phyloP scores from a whole-genome alignment of 768 basidiomycete species.

The Lactarius deliciosus region DNA sequence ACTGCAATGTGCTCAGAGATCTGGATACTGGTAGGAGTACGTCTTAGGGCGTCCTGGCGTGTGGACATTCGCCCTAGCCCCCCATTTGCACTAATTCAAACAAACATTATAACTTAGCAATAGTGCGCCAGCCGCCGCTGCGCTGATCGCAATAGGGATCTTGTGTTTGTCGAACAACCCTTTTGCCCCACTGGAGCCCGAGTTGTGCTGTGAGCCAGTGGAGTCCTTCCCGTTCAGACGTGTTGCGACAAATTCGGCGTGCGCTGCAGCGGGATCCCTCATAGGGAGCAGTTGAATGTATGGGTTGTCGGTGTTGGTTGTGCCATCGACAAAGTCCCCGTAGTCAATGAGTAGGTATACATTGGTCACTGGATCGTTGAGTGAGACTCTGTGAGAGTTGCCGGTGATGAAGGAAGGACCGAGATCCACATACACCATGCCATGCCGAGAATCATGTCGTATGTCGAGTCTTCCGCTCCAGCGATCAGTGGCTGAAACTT shows the following conservation, averaged over 20 bases:
- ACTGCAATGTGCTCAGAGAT: no score
- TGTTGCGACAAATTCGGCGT: constrained; percentile 16
- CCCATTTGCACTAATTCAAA: no score
- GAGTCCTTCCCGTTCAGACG: constrained; percentile 18
- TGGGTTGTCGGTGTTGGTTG: constrained; percentile 43
- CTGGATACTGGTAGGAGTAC: no score
- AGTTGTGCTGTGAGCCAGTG: neutral
- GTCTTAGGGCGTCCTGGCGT: no score
- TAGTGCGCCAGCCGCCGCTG: neutral
- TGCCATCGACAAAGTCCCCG: constrained; percentile 55
- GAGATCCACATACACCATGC: constrained; percentile 52
- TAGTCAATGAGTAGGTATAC: constrained; percentile 62
- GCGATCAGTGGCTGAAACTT: constrained; percentile 68
- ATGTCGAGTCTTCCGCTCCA: constrained; percentile 51
- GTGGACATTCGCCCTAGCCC: no score
- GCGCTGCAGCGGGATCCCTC: constrained; percentile 38
- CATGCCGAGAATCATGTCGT: constrained; percentile 72
- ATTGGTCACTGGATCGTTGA: constrained; percentile 52
- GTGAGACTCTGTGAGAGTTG: neutral
- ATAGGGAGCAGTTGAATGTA: constrained; percentile 62
- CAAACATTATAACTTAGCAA: neutral
- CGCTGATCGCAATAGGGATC: neutral
- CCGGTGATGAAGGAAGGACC: neutral
- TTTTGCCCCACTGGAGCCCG: neutral
- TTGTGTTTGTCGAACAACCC: constrained; percentile 17